Conservation (phyloP, 2,329 filamentous ascomycete species). For the Ascochyta clinopodiicola region DNA sequence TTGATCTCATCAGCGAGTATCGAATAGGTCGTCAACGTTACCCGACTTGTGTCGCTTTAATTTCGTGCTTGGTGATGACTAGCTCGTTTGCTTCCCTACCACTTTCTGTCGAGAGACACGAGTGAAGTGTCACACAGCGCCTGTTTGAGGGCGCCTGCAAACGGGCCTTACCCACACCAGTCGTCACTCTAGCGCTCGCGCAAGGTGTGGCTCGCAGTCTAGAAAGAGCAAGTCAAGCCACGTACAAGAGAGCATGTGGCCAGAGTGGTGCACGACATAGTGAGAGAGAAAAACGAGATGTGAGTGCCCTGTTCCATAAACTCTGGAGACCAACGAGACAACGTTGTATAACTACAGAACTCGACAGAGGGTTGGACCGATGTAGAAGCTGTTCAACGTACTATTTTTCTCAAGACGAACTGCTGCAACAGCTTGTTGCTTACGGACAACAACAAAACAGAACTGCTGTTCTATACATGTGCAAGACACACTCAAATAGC, state of each 20-base stretch:
- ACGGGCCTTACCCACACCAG: background rate
- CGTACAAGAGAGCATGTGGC: background rate
- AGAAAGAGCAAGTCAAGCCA: background rate
- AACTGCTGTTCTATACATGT: no score
- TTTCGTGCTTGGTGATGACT: background rate
- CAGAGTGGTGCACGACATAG: background rate
- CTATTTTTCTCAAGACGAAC: background rate
- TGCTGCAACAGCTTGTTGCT: background rate
- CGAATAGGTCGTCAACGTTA: background rate
- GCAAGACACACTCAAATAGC: background rate
- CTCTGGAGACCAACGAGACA: background rate
- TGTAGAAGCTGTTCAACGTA: no score
- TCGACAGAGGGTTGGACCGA: no score
- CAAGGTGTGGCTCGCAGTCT: background rate
- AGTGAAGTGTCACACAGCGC: constrained; percentile 9
- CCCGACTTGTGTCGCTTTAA: constrained; percentile 2
- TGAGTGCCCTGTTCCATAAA: background rate
- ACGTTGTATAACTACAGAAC: background rate
- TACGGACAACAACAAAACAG: background rate
- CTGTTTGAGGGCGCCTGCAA: constrained; percentile 5
- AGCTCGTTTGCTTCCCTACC: constrained; percentile 2
- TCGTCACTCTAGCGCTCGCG: background rate
- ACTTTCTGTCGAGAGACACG: constrained; percentile 1
- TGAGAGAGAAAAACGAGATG: background rate
- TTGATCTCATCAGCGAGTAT: background rate